Base-by-base conservation (phyloP, 192 early-diverging fungal species). In the Coemansia umbellata region DNA sequence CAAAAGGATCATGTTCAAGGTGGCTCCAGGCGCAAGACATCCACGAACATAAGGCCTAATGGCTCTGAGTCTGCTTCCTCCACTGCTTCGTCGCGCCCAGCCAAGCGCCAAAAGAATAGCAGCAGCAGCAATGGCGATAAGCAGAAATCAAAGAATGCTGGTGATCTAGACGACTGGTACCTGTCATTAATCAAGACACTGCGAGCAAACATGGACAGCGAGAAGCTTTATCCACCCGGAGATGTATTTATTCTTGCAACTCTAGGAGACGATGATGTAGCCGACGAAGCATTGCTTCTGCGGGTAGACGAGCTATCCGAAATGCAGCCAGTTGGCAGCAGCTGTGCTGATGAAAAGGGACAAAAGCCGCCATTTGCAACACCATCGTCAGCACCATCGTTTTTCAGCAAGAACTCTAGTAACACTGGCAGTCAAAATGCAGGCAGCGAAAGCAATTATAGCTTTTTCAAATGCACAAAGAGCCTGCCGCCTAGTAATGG, bases 121-220 rank as follows among this genome's bases (percentile, higher is more conserved):
- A 15, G 30, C 3, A 32, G 23, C 21, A 8, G 11, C 5, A 19
- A 43, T 18, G 28, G 21, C 6, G 15, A 31, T 21, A 60, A 58
- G 41, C 47, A 31, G 8, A 57, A 11, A 2, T 3, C 41, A 3
- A 21, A 27, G 23, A 26, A 21, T 0, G 39, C 8, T 18, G 39
- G 28, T 15, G 43, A 47, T n/a, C 42, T 67, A 39, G 85, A 89
- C 19, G 81, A 91, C 54, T 93, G 89, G 88, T 85, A 86, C 48
- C 88, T 88, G 87, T 85, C 87, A 7, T 62, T 90, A 33, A 80
- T 89, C 52, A 89, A 90, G 55, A 90, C 89, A 0, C 74, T 93
- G 68, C 65, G 88, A 2, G 88, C 91, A 1, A 87, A 84, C 39
- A 93, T 93, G 91, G 65, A 78, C 37, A 82, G 85, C 18, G 91